A percentile compares a stretch with the other conserved stretches of the same genome.
Conservation (phyloP, 805 yeast species). For the Zygosaccharomyces kombuchaensis region DNA sequence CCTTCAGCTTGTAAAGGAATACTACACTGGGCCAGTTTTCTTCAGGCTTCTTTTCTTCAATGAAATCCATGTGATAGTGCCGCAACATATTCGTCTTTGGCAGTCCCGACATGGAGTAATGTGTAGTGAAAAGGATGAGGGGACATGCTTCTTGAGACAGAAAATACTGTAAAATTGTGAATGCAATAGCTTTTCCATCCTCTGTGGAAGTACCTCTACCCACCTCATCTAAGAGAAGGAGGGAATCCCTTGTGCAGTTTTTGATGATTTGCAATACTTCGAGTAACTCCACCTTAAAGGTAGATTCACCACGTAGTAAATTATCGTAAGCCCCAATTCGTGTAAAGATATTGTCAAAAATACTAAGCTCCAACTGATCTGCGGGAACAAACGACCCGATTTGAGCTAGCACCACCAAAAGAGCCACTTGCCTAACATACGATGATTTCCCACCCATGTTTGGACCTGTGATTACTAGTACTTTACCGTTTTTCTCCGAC, state of each 20-base stretch:
- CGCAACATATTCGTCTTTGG: slow-evolving; percentile 44
- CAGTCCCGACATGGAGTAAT: slow-evolving; percentile 62
- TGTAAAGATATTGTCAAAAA: slow-evolving; percentile 56
- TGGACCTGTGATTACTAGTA: slow-evolving; percentile 59
- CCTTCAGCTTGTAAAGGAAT: slow-evolving; percentile 48
- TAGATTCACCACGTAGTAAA: slow-evolving; percentile 68
- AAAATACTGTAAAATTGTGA: slow-evolving; percentile 61
- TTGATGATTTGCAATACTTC: slow-evolving; percentile 86
- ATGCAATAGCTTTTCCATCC: slow-evolving; percentile 83
- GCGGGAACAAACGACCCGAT: slow-evolving; percentile 53
- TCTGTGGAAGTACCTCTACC: slow-evolving; percentile 86
- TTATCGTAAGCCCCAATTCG: slow-evolving; percentile 85
- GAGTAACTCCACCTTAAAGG: slow-evolving; percentile 93
- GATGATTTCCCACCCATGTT: slow-evolving; percentile 65
- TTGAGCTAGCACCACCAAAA: slow-evolving; percentile 50
- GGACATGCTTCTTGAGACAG: slow-evolving; percentile 41
- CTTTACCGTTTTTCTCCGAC: slow-evolving; percentile 43
- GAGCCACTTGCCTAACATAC: slow-evolving; percentile 48
- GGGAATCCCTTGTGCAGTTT: slow-evolving; percentile 70
- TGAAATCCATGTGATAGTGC: slow-evolving; percentile 70
- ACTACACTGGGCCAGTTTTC: slow-evolving; percentile 41
- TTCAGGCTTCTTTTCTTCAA: slow-evolving; percentile 37
- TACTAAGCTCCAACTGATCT: slow-evolving; percentile 51
- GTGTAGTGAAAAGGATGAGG: slow-evolving; percentile 75
- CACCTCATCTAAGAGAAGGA: slow-evolving; percentile 87